Conservation (phyloP, 2,329 filamentous ascomycete species). For the Tolypocladium ophioglossoides region DNA sequence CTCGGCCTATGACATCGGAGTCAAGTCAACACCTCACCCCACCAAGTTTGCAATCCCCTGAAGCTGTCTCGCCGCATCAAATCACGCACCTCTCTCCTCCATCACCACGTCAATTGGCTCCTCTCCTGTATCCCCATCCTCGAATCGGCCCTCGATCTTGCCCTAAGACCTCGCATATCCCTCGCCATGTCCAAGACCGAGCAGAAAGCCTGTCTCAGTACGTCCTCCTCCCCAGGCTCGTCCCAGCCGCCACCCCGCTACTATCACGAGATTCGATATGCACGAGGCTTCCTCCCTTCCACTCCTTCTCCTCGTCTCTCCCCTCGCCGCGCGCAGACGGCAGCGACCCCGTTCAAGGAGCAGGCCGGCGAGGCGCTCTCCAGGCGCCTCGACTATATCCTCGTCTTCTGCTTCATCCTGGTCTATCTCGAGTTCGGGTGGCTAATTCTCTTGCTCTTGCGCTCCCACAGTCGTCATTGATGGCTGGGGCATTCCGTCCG, state of each 20-base stretch:
- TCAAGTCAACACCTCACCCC: background rate
- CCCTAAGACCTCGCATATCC: background rate
- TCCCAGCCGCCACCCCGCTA: constrained; percentile 13
- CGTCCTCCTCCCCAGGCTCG: constrained; percentile 27
- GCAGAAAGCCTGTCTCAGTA: constrained; percentile 53
- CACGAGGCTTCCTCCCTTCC: background rate
- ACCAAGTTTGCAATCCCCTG: background rate
- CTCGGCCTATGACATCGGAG: background rate
- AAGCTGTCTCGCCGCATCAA: background rate
- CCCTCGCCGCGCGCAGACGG: constrained; percentile 8
- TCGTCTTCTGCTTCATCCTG: constrained; percentile 40
- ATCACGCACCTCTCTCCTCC: background rate
- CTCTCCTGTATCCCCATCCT: background rate
- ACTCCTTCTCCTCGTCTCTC: constrained; percentile 5
- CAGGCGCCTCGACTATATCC: constrained; percentile 24
- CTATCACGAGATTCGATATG: constrained; percentile 5
- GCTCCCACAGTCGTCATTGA: constrained; percentile 81
- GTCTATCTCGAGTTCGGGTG: constrained; percentile 46
- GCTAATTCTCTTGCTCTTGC: constrained; percentile 47
- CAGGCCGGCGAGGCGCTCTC: constrained; percentile 2
- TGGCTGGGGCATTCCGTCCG: constrained; percentile 86
- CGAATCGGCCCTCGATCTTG: background rate
- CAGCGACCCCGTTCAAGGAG: constrained; percentile 3
- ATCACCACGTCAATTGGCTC: background rate
- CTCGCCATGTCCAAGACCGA: constrained; percentile 41